phyloP scores from a whole-genome alignment of 2,329 filamentous ascomycete genomes.

The Verticillium zaregamsianum region DNA sequence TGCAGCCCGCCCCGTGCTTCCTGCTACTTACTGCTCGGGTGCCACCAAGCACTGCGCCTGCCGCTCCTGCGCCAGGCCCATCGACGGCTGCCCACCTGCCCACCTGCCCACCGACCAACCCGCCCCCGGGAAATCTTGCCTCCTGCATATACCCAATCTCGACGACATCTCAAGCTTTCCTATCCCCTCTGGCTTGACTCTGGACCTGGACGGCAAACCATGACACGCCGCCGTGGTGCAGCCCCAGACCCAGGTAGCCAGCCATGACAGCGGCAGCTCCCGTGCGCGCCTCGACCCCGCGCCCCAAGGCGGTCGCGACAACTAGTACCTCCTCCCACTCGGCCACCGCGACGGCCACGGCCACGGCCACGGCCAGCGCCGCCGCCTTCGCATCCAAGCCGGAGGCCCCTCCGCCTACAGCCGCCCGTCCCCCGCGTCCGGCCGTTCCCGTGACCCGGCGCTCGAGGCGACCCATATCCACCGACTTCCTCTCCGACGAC shows the following conservation, averaged over 20 bases:
- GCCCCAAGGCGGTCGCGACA: conserved; percentile 13
- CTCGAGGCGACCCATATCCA: conserved; percentile 25
- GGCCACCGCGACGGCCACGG: conserved; percentile 3
- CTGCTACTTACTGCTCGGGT: not conserved
- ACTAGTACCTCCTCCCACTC: conserved; percentile 7
- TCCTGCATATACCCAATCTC: conserved; percentile 12
- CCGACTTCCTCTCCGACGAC: conserved; percentile 65
- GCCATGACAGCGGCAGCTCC: conserved; percentile 17
- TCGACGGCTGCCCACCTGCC: conserved; percentile 2
- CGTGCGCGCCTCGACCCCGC: conserved; percentile 15
- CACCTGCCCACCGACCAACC: conserved; percentile 6
- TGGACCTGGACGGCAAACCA: not conserved
- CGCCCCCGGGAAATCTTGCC: conserved; percentile 11
- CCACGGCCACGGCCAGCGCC: conserved; percentile 4
- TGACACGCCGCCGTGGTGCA: not conserved
- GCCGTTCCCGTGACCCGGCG: conserved; percentile 23
- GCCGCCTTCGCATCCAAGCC: conserved; percentile 5
- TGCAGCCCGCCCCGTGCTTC: conserved; percentile 7
- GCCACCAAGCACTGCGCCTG: not conserved
- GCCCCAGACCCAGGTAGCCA: conserved; percentile 2
- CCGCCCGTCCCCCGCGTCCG: conserved; percentile 13
- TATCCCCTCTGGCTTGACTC: not conserved
- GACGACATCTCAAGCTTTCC: conserved; percentile 8
- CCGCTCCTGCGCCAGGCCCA: conserved; percentile 4
- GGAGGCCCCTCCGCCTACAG: conserved; percentile 2